Evolutionary conservation across 1,284 basidiomycete genomes (phyloP).

Genomic region (Leccinum discolor): DNA sequence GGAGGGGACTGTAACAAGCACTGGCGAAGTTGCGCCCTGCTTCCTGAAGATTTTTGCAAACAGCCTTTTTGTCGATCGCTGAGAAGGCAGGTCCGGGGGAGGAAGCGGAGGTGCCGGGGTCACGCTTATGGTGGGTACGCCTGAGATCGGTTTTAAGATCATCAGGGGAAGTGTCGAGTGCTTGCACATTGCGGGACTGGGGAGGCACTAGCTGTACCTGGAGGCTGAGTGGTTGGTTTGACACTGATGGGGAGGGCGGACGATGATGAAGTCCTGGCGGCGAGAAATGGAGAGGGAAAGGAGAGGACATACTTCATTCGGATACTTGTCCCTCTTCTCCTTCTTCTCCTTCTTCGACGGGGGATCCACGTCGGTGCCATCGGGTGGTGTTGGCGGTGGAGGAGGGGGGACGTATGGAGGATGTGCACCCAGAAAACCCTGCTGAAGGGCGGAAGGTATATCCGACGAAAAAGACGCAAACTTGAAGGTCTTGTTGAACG

Average conservation of each 20-base stretch:
- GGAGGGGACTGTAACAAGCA: conserved; percentile 16
- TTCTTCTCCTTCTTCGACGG: conserved; percentile 37
- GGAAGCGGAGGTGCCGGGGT: conserved; percentile 23
- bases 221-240: conserved; percentile 88
- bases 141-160: conserved; percentile 25
- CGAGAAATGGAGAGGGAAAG: conserved; percentile 9
- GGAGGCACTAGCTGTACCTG: conserved; percentile 92
- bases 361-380: conserved; percentile 13
- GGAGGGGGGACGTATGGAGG: conserved; percentile 26
- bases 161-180: conserved; percentile 34
- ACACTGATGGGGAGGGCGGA: conserved; percentile 81
- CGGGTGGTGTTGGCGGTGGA: conserved; percentile 5
- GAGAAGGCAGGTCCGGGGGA: conserved; percentile 24
- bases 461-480: conserved; percentile 60
- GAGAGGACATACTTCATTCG: conserved; percentile 52
- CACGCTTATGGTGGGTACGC: conserved; percentile 35
- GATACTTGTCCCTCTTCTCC: conserved; percentile 50
- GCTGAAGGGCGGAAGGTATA: conserved; percentile 36
- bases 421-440: conserved; percentile 10
- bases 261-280: conserved; percentile 79
- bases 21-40: conserved; percentile 36
- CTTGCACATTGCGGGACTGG: conserved; percentile 43
- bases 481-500: conserved; percentile 37
- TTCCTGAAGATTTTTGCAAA: conserved; percentile 78
- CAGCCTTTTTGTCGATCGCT: conserved; percentile 55